phyloP scores from a whole-genome alignment of 306 rosid genomes.

The Sphenostylis stenocarpa region DNA sequence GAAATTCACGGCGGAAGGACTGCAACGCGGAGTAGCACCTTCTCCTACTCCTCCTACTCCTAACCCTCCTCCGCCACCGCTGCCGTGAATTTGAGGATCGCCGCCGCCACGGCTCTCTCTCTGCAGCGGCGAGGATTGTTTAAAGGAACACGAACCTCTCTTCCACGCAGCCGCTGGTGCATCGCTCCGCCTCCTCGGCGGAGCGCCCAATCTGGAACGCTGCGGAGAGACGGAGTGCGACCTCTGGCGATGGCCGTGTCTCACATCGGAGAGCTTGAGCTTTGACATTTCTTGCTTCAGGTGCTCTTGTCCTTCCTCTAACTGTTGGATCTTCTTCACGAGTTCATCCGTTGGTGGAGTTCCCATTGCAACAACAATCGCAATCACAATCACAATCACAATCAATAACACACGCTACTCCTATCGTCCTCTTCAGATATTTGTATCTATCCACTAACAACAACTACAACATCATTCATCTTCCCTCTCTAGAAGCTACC shows the following conservation, averaged over 20 bases:
- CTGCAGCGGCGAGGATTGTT: conserved; percentile 87
- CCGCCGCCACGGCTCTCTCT: conserved; percentile 66
- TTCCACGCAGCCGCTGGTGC: conserved; percentile 46
- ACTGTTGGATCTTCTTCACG: conserved; percentile 78
- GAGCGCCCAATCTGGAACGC: conserved; percentile 62
- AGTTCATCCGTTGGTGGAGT: conserved; percentile 72
- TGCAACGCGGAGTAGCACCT: conserved; percentile 25
- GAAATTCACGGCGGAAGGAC: conserved; percentile 72
- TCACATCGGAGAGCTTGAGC: conserved; percentile 52
- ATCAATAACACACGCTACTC: neutral
- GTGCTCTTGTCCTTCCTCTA: conserved; percentile 86
- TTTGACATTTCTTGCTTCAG: conserved; percentile 82
- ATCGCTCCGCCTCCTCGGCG: conserved; percentile 38
- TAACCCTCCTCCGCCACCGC: neutral
- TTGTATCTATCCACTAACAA: neutral
- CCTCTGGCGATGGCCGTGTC: conserved; percentile 71
- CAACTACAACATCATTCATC: conserved; percentile 25
- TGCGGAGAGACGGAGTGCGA: conserved; percentile 94
- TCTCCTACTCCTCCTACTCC: neutral
- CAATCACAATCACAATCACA: neutral
- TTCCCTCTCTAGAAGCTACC: neutral
- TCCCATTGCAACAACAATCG: conserved; percentile 45
- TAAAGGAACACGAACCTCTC: conserved; percentile 62
- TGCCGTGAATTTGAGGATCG: conserved; percentile 39
- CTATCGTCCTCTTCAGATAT: conserved; percentile 4